Percentiles rank a stretch among this genome's conserved stretches.
Conservation (phyloP, 2,329 filamentous ascomycete species). For the Sporothrix mexicana region DNA sequence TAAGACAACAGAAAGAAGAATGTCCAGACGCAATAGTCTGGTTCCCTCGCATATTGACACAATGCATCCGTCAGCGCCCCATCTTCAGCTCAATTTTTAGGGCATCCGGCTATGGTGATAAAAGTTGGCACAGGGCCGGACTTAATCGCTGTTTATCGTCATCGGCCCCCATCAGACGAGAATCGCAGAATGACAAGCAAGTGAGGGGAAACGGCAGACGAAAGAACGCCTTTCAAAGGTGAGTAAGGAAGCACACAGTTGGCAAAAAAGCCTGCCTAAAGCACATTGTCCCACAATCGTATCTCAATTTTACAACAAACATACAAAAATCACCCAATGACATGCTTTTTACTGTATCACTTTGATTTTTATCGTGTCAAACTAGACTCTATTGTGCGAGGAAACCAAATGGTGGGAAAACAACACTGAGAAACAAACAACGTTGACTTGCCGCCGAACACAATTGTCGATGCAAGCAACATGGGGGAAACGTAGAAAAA, state of each 20-base stretch:
- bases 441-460: not conserved
- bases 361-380: constrained; percentile 12
- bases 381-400: constrained; percentile 10
- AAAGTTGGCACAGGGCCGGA: constrained; percentile 13
- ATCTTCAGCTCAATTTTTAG: not conserved
- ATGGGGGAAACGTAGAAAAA: not conserved
- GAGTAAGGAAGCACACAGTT: too few species aligned
- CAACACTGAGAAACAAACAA: not conserved
- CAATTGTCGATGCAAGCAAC: not conserved
- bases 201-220: not conserved
- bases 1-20: not conserved
- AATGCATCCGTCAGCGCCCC: constrained; percentile 16
- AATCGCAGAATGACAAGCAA: not conserved
- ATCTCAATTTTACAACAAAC: not conserved
- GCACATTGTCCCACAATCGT: not conserved
- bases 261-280: not conserved
- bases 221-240: not conserved
- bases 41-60: not conserved
- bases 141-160: constrained; percentile 19
- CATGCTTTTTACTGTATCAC: not conserved
- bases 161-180: not conserved
- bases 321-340: not conserved
- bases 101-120: constrained; percentile 9
- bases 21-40: not conserved
- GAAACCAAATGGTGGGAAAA: not conserved